Base-by-base conservation (phyloP, 1,284 basidiomycete genomes). In the Peniophora sp. region DNA sequence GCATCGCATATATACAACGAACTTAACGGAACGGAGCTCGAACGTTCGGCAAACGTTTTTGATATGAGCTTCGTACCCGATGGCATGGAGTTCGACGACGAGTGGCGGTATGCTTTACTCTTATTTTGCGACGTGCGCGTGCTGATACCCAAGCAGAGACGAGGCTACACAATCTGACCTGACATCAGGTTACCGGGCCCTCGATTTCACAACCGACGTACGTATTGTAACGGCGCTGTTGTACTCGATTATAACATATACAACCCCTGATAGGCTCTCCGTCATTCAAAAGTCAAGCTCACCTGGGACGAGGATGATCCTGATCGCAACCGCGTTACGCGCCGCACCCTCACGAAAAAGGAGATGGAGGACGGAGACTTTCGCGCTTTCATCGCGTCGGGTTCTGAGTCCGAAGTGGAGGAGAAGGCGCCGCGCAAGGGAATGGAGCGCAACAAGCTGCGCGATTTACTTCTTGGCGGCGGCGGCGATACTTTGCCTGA, bases 251-350 rank as follows among this genome's bases (percentile, higher is more conserved):
- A n/a, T n/a, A n/a, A n/a, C n/a, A n/a, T n/a, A n/a, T n/a, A n/a
- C n/a, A 34, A 9, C 41, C 16, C 25, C 35, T 22, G 43, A 2
- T 57, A 96, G 91, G 95, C 95, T 6, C 79, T 99, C n/a, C 87
- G 97, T 8, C 95, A 99, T 66, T 99, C 97, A 12, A 95, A 93
- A 71, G 96, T 99, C 58, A 96, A 92, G 63, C 77, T 99, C 23
- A 98, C 96, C 9, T 99, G 97, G 97, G 97, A 99, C 62, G 92
- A 95, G 56, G 97, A 99, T 66, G 96, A 99, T 61, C 86, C 92
- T 2, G 89, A 96, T 63, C 86, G 97, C 17, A 78, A 75, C 54
- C 83, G 85, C 52, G 61, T 97, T 45, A 92, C 92, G 10, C 82
- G 94, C 48, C 81, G 92, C 41, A 70, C 77, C 12, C 72, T 97